Conservation (phyloP, 148 eudicot genomes). For the Amaranthus cruentus region DNA sequence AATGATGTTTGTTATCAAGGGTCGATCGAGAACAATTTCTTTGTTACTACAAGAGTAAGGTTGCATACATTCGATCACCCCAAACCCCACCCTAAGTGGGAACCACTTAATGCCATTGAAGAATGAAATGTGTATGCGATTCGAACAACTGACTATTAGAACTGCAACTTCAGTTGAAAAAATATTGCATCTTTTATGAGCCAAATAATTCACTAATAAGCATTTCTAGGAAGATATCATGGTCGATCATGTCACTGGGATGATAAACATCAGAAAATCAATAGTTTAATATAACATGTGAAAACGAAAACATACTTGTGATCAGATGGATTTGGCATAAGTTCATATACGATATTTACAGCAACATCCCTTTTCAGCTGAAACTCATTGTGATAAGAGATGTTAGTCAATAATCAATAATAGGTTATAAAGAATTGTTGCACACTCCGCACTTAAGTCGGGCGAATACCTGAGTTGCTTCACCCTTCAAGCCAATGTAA, state of each 20-base stretch:
- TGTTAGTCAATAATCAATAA: background rate
- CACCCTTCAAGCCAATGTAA: conserved; percentile 96
- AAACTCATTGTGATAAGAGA: conserved; percentile 16
- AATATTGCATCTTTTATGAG: background rate
- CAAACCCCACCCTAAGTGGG: too few relatives aligned
- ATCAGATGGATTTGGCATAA: conserved; percentile 97
- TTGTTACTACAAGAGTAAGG: too few relatives aligned
- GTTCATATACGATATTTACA: conserved; percentile 83
- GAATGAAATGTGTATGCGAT: too few relatives aligned
- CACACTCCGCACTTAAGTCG: background rate
- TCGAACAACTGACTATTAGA: too few relatives aligned
- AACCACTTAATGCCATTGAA: too few relatives aligned
- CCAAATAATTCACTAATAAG: background rate
- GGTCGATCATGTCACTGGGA: too few relatives aligned
- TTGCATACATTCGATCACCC: too few relatives aligned
- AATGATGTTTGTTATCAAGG: too few relatives aligned
- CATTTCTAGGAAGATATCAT: background rate
- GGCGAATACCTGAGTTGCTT: conserved; percentile 82
- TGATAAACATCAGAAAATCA: too few relatives aligned
- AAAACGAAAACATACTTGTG: conserved; percentile 71
- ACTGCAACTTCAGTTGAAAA: too few relatives aligned
- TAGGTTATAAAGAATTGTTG: background rate
- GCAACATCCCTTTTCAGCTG: conserved; percentile 98
- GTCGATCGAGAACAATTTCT: too few relatives aligned
- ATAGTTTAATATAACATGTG: background rate